Evolutionary conservation across 2,329 filamentous ascomycete species (phyloP), one percentile per base, ranked within the genome.

Genomic region (Fusarium euwallaceae): DNA sequence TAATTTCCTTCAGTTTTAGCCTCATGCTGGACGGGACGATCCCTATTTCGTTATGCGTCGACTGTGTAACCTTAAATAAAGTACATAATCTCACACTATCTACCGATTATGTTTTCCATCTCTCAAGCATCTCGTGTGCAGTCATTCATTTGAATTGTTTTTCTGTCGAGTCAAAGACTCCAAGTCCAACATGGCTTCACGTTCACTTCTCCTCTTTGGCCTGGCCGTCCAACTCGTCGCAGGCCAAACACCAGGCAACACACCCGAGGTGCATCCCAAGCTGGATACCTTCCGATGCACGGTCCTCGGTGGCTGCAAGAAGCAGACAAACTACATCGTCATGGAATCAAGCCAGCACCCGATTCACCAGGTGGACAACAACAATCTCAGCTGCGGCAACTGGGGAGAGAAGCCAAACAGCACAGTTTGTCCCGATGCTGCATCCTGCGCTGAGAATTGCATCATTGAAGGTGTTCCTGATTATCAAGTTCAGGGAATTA

Each of bases 261-360:
- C 76, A 11, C 80, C 83, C 6, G 87, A 90, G 75, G 82, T 84
- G 27, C 88, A 90, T 64, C 88, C 88, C 36, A 84, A 84, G 74
- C 79, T 90, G 61, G 84, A 82, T 4, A 90, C 88, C 4, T 88
- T 83, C 78, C 84, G 86, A 70, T 90, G 88, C 81, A 89, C 88
- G 24, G 86, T 84, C 36, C 80, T 78, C 5, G 81, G 81, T 9
- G 88, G 88, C 61, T 90, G 88, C 80, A 83, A 82, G 61, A 74
- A 83, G 56, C 83, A 86, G 32, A 82, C 83, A 51, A 88, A 85
- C 48, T 85, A 85, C 27, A 73, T 90, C 63, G 88, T 90, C 20
- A 80, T 88, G 14, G 88, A 90, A 67, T 82, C 86, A 14, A 80
- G 84, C 24, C 78, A 82, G 27, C 88, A 89, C 71, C 77, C 78